Evolutionary conservation across 139 green algal species (phyloP).

Genomic region (Helicosporidium sp.): DNA sequence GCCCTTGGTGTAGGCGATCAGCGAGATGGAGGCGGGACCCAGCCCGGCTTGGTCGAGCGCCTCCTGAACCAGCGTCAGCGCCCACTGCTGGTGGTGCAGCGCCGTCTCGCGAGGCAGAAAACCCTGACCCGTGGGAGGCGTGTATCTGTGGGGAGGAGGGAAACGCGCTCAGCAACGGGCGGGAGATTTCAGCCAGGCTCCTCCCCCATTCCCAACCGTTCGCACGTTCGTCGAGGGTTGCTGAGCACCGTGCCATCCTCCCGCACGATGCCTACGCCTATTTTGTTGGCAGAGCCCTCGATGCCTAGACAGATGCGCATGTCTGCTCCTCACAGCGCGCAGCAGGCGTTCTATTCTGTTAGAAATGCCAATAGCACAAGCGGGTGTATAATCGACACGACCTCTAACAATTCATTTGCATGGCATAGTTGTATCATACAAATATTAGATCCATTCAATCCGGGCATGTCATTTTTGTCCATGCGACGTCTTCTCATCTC

Average conservation of each 20-base stretch:
- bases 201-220: not conserved
- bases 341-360: too few species aligned
- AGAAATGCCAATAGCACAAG: too few species aligned
- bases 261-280: constrained; percentile 62
- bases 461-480: too few species aligned
- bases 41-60: constrained; percentile 42
- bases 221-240: constrained; percentile 66
- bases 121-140: constrained; percentile 58
- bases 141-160: constrained; percentile 31
- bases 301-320: constrained; percentile 37
- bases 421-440: not conserved
- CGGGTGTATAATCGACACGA: too few species aligned
- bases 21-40: constrained; percentile 27
- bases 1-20: constrained; percentile 70
- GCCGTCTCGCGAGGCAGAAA: constrained; percentile 74
- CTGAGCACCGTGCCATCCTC: constrained; percentile 50
- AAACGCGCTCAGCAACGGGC: not conserved
- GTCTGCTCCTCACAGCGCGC: not conserved
- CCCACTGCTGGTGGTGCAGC: constrained; percentile 50
- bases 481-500: too few species aligned
- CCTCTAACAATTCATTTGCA: too few species aligned
- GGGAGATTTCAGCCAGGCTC: too few species aligned
- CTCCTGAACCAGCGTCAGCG: constrained; percentile 36
- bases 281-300: constrained; percentile 78
- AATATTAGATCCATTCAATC: not conserved